Conservation (phyloP, 2,329 filamentous ascomycete genomes). For the Trichoderma semiorbis region DNA sequence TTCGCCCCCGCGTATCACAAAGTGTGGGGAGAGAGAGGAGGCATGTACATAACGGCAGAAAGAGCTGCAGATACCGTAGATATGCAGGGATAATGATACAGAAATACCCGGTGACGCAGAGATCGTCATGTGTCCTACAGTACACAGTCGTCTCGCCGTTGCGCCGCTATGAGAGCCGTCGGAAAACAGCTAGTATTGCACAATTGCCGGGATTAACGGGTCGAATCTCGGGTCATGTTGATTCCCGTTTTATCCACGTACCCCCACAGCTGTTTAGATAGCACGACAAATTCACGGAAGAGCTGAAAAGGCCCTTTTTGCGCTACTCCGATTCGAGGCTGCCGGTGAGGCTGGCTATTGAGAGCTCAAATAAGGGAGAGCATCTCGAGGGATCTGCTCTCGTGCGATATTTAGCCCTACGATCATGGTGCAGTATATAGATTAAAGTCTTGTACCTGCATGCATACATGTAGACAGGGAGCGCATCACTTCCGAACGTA, state of each 20-base stretch:
- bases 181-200: not conserved
- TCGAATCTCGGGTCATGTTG: not conserved
- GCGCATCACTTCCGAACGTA: not conserved
- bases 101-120: constrained; percentile 2
- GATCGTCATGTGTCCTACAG: constrained; percentile 1
- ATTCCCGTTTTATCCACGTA: not conserved
- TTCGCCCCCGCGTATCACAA: not conserved
- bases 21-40: not conserved
- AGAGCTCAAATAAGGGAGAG: not conserved
- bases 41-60: not conserved
- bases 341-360: not conserved
- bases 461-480: not conserved
- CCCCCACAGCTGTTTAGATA: not conserved
- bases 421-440: not conserved
- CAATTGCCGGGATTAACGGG: not conserved
- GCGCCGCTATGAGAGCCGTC: not conserved
- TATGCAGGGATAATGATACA: not conserved
- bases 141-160: not conserved
- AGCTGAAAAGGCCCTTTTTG: not conserved
- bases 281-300: not conserved
- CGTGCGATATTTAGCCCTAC: not conserved
- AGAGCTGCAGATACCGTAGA: not conserved
- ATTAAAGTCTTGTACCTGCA: not conserved
- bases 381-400: not conserved
- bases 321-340: not conserved